Evolutionary conservation across 148 eudicot genomes (phyloP).

Genomic region (Rhododendron molle): DNA sequence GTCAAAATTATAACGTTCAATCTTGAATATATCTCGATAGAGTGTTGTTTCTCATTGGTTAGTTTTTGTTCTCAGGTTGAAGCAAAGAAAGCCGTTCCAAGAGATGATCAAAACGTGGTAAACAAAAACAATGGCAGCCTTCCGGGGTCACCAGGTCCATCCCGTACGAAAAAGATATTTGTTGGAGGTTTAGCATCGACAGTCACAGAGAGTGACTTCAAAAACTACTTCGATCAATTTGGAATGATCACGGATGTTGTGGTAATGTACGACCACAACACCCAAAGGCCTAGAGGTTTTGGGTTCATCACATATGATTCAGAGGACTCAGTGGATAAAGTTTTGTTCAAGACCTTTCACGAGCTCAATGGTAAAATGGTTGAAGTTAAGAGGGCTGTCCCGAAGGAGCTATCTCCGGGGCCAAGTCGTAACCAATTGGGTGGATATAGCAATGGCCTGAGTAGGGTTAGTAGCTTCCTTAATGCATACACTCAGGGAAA

Average conservation of each 20-base stretch:
- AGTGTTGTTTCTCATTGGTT: background rate
- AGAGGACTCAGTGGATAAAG: conserved; percentile 88
- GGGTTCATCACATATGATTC: conserved; percentile 95
- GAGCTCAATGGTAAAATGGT: conserved; percentile 97
- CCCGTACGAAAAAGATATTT: conserved; percentile 87
- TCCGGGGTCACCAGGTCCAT: conserved; percentile 73
- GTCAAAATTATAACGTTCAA: background rate
- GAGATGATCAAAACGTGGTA: conserved; percentile 69
- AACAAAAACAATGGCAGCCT: conserved; percentile 57
- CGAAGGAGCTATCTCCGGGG: conserved; percentile 85
- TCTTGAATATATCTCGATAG: background rate
- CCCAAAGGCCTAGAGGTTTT: conserved; percentile 97
- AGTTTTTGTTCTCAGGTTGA: conserved; percentile 60
- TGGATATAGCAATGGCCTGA: conserved; percentile 48
- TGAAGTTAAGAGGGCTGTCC: conserved; percentile 95
- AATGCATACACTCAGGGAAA: conserved; percentile 61
- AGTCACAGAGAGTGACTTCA: conserved; percentile 87
- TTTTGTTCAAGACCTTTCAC: conserved; percentile 68
- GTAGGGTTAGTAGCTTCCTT: conserved; percentile 58
- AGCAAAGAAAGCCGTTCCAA: conserved; percentile 97
- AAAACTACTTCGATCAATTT: conserved; percentile 81
- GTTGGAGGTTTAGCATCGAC: conserved; percentile 95
- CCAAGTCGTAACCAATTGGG: conserved; percentile 55
- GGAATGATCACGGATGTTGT: conserved; percentile 93
- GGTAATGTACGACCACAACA: conserved; percentile 98